Base-by-base conservation (phyloP, 116 monocot species). In the Cymodocea nodosa region DNA sequence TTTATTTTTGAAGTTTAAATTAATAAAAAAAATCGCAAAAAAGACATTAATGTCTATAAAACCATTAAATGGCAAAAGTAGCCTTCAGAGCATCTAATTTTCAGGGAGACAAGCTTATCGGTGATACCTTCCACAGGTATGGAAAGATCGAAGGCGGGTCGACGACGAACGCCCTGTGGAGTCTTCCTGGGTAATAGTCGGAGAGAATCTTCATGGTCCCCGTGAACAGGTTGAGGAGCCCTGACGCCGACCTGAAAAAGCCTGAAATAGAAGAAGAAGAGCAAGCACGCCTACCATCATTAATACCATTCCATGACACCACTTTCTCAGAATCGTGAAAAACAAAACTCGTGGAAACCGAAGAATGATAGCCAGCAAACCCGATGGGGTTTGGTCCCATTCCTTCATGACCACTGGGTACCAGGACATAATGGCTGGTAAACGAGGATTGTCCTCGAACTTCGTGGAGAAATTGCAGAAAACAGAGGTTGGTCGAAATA, bases 91-190 rank as follows among this genome's bases (percentile, higher is more conserved):
- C 11, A 65, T 65, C 30, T 23, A 65, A 65, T 65, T 65, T 65
- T 24, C 52, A 24, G 6, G 0, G 15, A 16, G 56, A n/a, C 56
- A 56, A 10, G 64, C 15, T 24, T 11, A 50, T 9, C 18, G 2
- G 0, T 11, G 2, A 8, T 60, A 97, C 97, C 85, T 97, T 97
- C 97, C 97, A 97, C 44, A 97, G 80, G 61, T 78, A 81, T 19
- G 85, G 77, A 72, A 97, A 97, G 61, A 97, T 68, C n/a, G 88
- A 79, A 15, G 88, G 97, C 2, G 97, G 81, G 62, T 97, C 91
- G 67, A 97, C 74, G 73, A 85, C 80, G 80, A 91, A 88, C 50
- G 91, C 85, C 50, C 59, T 75, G 82, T 97, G 84, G 48, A 97
- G 84, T 15, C 91, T 79, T 11, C 83, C 79, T 3, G 97, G 97